Evolutionary conservation across 352 stramenopile species (phyloP).

Genomic region (Pythium dissimile): DNA sequence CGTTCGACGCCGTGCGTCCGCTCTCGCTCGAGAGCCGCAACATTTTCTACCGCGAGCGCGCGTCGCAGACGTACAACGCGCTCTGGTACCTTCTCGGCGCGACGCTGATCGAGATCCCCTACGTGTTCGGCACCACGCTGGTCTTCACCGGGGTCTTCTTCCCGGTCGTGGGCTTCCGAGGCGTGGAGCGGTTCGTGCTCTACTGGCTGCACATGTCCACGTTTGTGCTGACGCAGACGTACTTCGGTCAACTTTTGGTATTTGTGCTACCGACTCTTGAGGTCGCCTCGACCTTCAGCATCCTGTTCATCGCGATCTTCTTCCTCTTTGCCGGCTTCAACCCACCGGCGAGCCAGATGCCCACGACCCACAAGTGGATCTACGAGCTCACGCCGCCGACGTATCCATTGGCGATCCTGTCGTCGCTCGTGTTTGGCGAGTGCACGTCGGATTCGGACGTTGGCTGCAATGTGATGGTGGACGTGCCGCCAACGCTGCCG

Average conservation of each 20-base stretch:
- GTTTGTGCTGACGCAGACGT: constrained; percentile 24
- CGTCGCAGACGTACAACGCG: constrained; percentile 72
- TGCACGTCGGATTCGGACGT: constrained; percentile 10
- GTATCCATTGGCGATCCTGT: constrained; percentile 18
- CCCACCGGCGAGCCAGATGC: constrained; percentile 45
- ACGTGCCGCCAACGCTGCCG: constrained; percentile 10
- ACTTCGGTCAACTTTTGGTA: constrained; percentile 23
- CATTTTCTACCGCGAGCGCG: constrained; percentile 87
- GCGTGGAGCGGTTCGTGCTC: constrained; percentile 8
- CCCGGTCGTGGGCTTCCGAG: constrained; percentile 28
- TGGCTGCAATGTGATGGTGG: constrained; percentile 5
- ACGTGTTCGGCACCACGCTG: constrained; percentile 23
- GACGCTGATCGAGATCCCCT: constrained; percentile 75
- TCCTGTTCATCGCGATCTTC: constrained; percentile 51
- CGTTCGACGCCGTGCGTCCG: constrained; percentile 54
- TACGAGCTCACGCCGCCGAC: constrained; percentile 35
- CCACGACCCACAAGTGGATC: constrained; percentile 46
- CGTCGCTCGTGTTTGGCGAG: constrained; percentile 18
- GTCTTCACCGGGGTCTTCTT: constrained; percentile 32
- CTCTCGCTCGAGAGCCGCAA: constrained; percentile 66
- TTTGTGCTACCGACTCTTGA: constrained; percentile 26
- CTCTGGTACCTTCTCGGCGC: constrained; percentile 67
- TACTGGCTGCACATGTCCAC: constrained; percentile 24
- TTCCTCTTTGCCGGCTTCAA: constrained; percentile 78
- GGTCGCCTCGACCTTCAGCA: constrained; percentile 21